Percentiles rank a stretch among this genome's conserved stretches.
These are phyloP conservation scores for Hemileccinum hortonii DNA, from an alignment of 1,284 basidiomycete genomes.

Conservation along the genomic window DNA sequence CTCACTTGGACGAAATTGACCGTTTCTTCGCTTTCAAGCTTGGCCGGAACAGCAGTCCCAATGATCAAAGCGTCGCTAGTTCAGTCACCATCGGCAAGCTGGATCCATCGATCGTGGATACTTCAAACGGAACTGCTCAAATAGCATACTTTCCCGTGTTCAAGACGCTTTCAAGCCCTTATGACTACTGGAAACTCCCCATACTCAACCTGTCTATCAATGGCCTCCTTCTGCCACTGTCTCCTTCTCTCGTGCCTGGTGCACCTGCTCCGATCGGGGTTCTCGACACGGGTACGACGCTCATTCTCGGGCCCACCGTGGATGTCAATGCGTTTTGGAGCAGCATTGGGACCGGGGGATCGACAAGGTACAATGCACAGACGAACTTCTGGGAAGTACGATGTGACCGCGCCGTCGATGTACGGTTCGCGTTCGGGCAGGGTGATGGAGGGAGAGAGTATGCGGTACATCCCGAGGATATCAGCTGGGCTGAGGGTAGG, in stretches of 20 bases:
- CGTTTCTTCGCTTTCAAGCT: slow-evolving; percentile 56
- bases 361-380: slow-evolving; percentile 39
- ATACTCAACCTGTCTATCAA: slow-evolving; percentile 48
- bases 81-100: slow-evolving; percentile 54
- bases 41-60: slow-evolving; percentile 32
- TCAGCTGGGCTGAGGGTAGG: slow-evolving; percentile 48
- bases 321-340: slow-evolving; percentile 55
- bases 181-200: slow-evolving; percentile 62
- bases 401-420: slow-evolving; percentile 47
- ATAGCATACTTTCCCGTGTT: slow-evolving; percentile 46
- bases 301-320: slow-evolving; percentile 51
- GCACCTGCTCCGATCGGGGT: slow-evolving; percentile 49
- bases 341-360: slow-evolving; percentile 40
- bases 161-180: slow-evolving; percentile 35
- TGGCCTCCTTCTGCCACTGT: slow-evolving; percentile 39
- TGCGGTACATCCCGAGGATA: slow-evolving; percentile 50
- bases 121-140: slow-evolving; percentile 34
- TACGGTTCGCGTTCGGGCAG: slow-evolving; percentile 50
- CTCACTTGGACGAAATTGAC: slow-evolving; percentile 39
- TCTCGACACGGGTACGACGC: slow-evolving; percentile 59
- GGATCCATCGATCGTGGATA: slow-evolving; percentile 39
- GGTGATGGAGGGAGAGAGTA: slow-evolving; percentile 40
- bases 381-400: slow-evolving; percentile 49
- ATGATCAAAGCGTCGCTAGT: slow-evolving; percentile 20
- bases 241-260: slow-evolving; percentile 47